Base-by-base conservation (phyloP, 306 rosid genomes). In the Quercus robur region DNA sequence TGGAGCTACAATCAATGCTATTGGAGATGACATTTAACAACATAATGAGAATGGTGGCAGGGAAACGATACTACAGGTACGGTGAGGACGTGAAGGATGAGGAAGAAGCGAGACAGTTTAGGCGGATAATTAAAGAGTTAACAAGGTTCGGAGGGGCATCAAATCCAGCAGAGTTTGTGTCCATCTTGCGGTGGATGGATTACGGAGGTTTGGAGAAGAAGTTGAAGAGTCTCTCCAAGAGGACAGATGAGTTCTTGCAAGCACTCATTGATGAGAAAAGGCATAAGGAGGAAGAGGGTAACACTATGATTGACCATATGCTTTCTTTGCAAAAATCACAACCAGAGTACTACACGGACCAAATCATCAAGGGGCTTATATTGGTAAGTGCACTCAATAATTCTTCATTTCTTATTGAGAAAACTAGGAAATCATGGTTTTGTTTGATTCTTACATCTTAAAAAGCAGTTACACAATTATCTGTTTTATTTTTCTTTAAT, bases 21-120 rank as follows among this genome's bases (percentile, higher is more conserved):
- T 8, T 79, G 1, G 88, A 86, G 26, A 64, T 93, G 13, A 82
- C 94, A 4, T 93, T 87, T 56, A 93, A 91, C 84, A 84, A 75
- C 13, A 74, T 86, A 46, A 87, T 89, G 90, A 88, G 84, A 56
- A 93, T 91, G 93, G 89, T 85, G 15, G 88, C 91, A 0, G 97
- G 94, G 1, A 91, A 93, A 74, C 81, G 97, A 56, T 91, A 85
- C 38, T 89, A 74, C 19, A 89, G 90, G 1, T 81, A 82, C 2
- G 70, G 55, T 14, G 81, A 85, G 0, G 77, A 46, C 1, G 84
- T 72, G 4, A 70, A 77, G 28, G 56, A 79, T 8, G 82, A 79
- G 63, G 78, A 81, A 28, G 96, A 91, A 38, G 94, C 89, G 0
- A 75, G 25, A 78, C 46, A 31, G 30, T 89, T 91, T 51, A 83